A percentile compares a stretch with the other conserved stretches of the same genome.
Conservation (phyloP, 352 stramenopile genomes). For the Thalassiosira ordinaria region DNA sequence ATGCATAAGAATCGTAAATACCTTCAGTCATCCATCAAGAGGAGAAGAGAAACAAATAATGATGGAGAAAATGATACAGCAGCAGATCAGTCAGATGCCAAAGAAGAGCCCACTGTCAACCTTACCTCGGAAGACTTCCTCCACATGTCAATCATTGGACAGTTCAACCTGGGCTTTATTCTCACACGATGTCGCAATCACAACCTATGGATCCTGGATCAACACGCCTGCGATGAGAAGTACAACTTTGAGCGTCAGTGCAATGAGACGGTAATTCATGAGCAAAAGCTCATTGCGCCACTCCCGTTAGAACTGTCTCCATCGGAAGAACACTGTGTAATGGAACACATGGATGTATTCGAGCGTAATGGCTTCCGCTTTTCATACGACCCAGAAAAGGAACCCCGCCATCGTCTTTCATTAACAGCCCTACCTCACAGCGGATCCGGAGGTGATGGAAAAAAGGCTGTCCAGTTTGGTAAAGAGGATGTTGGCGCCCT, state of each 20-base stretch:
- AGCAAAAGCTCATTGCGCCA: conserved; percentile 93
- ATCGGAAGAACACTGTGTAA: conserved; percentile 92
- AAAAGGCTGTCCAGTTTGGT: conserved; percentile 82
- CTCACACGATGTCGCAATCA: conserved; percentile 88
- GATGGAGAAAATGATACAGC: conserved; percentile 14
- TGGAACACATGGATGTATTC: conserved; percentile 94
- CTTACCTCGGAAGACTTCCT: conserved; percentile 92
- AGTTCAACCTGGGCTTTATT: conserved; percentile 99
- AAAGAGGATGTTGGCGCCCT: conserved; percentile 75
- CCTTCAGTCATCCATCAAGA: conserved; percentile 24
- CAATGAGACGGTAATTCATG: conserved; percentile 91
- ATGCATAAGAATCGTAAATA: conserved; percentile 39
- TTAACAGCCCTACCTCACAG: conserved; percentile 79
- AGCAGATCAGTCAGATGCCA: too few species aligned
- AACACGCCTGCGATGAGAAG: conserved; percentile 94
- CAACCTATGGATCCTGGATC: conserved; percentile 98
- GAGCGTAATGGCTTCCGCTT: conserved; percentile 94
- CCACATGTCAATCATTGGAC: conserved; percentile 92
- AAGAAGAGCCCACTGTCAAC: conserved; percentile 61
- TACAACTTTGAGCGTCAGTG: conserved; percentile 93
- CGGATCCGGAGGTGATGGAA: conserved; percentile 72
- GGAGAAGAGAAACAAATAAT: conserved; percentile 4
- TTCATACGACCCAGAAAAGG: conserved; percentile 73
- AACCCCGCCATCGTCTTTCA: conserved; percentile 79
- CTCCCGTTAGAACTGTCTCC: conserved; percentile 91